Evolutionary conservation across 176 grass and related monocot species (phyloP), one percentile per base, ranked within the genome.

Genomic region (Zoysia japonica): DNA sequence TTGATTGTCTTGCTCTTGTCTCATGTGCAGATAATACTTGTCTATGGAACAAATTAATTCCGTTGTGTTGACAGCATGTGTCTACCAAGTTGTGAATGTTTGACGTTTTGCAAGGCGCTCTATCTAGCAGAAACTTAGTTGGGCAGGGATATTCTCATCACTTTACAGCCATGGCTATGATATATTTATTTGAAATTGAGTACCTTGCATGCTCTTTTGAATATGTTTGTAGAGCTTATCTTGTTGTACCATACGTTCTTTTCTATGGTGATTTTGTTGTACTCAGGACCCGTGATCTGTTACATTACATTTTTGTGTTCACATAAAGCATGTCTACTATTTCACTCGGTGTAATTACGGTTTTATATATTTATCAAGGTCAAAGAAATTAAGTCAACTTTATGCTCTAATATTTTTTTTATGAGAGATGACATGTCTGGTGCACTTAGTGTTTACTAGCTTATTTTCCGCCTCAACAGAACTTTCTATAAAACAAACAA

Each of bases 31-130:
- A 82, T 72, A 52, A 78, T 83, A 73, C 85, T 83, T 83, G 17
- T 43, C 74, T 87, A 67, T 40, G 28, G 49, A 78, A 78, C 67
- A 73, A 78, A 73, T 47, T 65, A 72, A 50, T 46, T 70, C 52
- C 61, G 72, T 44, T 79, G 83, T 82, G 86, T 83, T 88, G 83
- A 88, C 65, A 57, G 89, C 89, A 88, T 91, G 83, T 85, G 86
- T 85, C 56, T 28, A 82, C 88, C 74, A 79, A 79, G 74, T 83
- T 85, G 82, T 82, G 74, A 88, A 79, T 65, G 65, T 61, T 91
- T 92, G 90, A 92, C 83, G 79, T 92, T 83, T 92, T 88, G 90
- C 83, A 86, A 76, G 51, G 65, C 69, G 83, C 69, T 80, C 86
- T 80, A 88, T 88, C 86, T 88, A 70, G 72, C 82, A 88, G 80